Evolutionary conservation across 2,329 filamentous ascomycete genomes (phyloP).

Genomic region (Cyphellophora europaea): DNA sequence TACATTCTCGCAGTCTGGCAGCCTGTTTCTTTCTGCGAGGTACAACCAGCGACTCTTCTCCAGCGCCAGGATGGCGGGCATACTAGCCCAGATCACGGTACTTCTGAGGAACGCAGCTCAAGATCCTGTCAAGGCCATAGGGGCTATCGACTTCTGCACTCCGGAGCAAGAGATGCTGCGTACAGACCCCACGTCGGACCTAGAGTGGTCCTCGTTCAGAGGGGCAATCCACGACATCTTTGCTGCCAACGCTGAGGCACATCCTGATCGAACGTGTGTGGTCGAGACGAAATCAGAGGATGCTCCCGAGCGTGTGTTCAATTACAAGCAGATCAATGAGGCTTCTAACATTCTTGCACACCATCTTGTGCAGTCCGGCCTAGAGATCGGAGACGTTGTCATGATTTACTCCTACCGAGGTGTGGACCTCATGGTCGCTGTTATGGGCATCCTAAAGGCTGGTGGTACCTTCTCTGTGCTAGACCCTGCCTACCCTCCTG

Average conservation of each 20-base stretch:
- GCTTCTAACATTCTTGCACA: conserved; percentile 72
- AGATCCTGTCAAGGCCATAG: conserved; percentile 30
- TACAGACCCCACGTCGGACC: conserved; percentile 33
- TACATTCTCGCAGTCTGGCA: conserved; percentile 19
- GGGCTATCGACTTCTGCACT: conserved; percentile 32
- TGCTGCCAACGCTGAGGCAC: conserved; percentile 44
- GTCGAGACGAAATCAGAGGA: conserved; percentile 49
- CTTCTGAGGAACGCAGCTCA: conserved; percentile 31
- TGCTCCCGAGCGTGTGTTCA: conserved; percentile 58
- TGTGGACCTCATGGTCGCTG: conserved; percentile 66
- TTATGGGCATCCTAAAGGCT: conserved; percentile 64
- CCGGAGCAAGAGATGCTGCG: conserved; percentile 17
- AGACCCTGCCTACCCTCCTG: conserved; percentile 74
- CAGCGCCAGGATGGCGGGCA: conserved; percentile 32
- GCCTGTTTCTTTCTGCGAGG: conserved; percentile 28
- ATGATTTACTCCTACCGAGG: conserved; percentile 84
- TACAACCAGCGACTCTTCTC: conserved; percentile 39
- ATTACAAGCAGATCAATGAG: conserved; percentile 79
- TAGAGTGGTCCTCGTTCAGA: conserved; percentile 36
- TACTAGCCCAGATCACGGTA: conserved; percentile 32
- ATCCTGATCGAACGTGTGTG: conserved; percentile 61
- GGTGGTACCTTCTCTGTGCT: conserved; percentile 54
- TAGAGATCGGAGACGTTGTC: conserved; percentile 74
- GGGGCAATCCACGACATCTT: conserved; percentile 37
- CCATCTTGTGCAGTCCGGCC: conserved; percentile 64